Conservation (phyloP, 2,329 filamentous ascomycete genomes). For the Aspergillus awamori region DNA sequence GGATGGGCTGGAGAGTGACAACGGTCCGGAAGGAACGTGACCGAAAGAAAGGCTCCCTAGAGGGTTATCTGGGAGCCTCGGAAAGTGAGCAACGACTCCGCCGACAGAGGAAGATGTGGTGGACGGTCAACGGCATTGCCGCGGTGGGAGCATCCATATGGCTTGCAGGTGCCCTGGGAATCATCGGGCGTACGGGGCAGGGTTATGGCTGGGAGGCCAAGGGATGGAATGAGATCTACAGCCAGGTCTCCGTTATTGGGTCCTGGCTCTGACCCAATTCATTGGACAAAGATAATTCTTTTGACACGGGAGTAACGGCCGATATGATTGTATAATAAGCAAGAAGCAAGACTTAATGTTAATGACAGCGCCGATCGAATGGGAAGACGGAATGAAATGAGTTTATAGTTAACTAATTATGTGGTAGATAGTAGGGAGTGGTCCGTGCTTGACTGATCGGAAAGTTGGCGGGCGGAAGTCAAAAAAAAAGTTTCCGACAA, state of each 20-base stretch:
- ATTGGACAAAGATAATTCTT: not conserved
- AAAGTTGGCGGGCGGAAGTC: not conserved
- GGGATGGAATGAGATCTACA: slow-evolving; percentile 76
- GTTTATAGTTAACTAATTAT: too few relatives aligned
- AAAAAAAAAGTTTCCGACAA: not conserved
- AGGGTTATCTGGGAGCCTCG: slow-evolving; percentile 39
- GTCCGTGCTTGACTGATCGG: not conserved
- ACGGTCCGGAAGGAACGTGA: slow-evolving; percentile 34
- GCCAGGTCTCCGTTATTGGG: slow-evolving; percentile 60
- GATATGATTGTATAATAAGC: not conserved
- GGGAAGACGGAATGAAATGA: too few relatives aligned
- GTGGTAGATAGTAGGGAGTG: not conserved
- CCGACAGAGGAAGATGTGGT: slow-evolving; percentile 66
- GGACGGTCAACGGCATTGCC: slow-evolving; percentile 68
- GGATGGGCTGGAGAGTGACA: slow-evolving; percentile 62
- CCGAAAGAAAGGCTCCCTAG: slow-evolving; percentile 34
- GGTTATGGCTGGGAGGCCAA: slow-evolving; percentile 77
- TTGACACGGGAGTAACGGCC: not conserved
- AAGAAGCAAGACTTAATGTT: slow-evolving; percentile 2
- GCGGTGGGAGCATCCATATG: slow-evolving; percentile 66
- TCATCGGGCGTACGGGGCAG: slow-evolving; percentile 72
- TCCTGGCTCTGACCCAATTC: slow-evolving; percentile 48
- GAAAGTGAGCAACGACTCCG: slow-evolving; percentile 57
- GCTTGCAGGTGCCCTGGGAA: slow-evolving; percentile 77
- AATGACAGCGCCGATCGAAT: not conserved